phyloP scores from a whole-genome alignment of 2,329 filamentous ascomycete species.

The Nigrograna mackinnonii region DNA sequence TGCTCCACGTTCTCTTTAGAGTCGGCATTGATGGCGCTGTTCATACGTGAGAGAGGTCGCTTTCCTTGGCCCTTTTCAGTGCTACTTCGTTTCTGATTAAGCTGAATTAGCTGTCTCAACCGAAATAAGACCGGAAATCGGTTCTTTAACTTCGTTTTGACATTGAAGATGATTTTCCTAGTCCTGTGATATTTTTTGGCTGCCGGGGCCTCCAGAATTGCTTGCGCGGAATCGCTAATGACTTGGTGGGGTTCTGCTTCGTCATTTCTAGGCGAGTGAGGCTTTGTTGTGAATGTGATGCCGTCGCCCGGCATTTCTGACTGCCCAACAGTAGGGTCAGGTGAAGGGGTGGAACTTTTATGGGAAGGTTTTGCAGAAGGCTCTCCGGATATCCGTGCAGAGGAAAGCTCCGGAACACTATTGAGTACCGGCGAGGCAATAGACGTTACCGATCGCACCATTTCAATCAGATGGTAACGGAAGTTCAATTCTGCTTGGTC shows the following conservation, averaged over 20 bases:
- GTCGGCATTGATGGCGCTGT: too few relatives aligned
- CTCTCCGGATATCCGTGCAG: constrained; percentile 12
- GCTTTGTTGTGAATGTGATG: background rate
- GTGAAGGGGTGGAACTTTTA: background rate
- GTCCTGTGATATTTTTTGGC: background rate
- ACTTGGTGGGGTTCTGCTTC: too few relatives aligned
- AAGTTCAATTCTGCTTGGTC: constrained; percentile 18
- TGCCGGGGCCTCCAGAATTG: background rate
- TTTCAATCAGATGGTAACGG: constrained; percentile 18
- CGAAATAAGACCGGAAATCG: constrained; percentile 5
- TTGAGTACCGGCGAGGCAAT: constrained; percentile 19
- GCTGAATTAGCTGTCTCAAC: background rate
- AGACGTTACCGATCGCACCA: constrained; percentile 20
- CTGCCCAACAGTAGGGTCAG: background rate
- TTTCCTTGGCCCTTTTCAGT: constrained; percentile 4
- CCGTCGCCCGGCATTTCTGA: constrained; percentile 1
- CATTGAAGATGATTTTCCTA: background rate
- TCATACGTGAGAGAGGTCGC: constrained; percentile 1
- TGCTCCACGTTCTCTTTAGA: too few relatives aligned
- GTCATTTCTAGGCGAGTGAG: background rate
- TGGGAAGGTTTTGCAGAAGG: constrained; percentile 4
- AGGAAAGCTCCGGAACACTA: constrained; percentile 16
- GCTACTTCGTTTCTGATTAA: background rate
- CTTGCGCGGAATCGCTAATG: background rate
- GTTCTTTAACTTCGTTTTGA: constrained; percentile 9